These are phyloP conservation scores for Botrytis fragariae DNA, from an alignment of 2,329 filamentous ascomycete genomes.

Conservation along the genomic window DNA sequence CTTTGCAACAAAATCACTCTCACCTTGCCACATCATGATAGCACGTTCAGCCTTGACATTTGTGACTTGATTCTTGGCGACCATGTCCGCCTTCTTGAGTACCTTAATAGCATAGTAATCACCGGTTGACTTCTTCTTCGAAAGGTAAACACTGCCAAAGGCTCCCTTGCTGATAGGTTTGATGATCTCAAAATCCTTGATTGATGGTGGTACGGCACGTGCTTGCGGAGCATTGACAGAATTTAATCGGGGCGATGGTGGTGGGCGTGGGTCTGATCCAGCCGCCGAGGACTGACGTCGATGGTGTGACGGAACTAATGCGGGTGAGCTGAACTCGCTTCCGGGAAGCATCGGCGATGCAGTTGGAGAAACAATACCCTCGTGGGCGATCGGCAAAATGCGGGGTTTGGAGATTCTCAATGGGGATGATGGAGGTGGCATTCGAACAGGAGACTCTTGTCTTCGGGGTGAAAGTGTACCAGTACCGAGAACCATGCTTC, in stretches of 20 bases:
- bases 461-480: slow-evolving; percentile 76
- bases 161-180: slow-evolving; percentile 99
- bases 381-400: slow-evolving; percentile 55
- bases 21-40: slow-evolving; percentile 99
- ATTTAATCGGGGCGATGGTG: slow-evolving; percentile 77
- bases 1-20: slow-evolving; percentile 98
- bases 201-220: slow-evolving; percentile 86
- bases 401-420: slow-evolving; percentile 82
- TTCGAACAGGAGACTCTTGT: slow-evolving; percentile 83
- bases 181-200: slow-evolving; percentile 99
- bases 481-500: slow-evolving; percentile 74
- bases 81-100: slow-evolving; percentile 99
- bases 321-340: slow-evolving; percentile 77
- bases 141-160: slow-evolving; percentile 95
- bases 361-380: slow-evolving; percentile 76
- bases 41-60: slow-evolving; percentile 98
- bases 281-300: slow-evolving; percentile 88
- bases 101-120: slow-evolving; percentile 99
- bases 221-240: slow-evolving; percentile 78
- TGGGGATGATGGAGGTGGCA: slow-evolving; percentile 75
- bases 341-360: slow-evolving; percentile 82
- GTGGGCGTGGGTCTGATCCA: slow-evolving; percentile 65
- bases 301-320: slow-evolving; percentile 66
- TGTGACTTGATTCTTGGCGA: slow-evolving; percentile 98
- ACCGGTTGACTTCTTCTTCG: slow-evolving; percentile 97